Evolutionary conservation across 768 basidiomycete genomes (phyloP).

Genomic region (Collybia nuda): DNA sequence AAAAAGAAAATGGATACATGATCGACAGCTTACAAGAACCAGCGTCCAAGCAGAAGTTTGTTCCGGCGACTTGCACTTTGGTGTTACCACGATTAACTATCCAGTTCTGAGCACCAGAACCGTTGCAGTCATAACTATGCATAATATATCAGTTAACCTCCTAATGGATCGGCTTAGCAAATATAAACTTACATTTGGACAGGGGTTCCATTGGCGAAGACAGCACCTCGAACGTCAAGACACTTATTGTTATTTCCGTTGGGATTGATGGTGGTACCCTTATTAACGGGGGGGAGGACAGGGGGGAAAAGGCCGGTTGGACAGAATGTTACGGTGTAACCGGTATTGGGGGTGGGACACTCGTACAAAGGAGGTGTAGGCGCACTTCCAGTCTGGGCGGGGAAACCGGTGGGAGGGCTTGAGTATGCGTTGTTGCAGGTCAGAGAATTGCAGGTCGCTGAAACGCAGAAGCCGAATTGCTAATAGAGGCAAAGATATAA

Average conservation of each 20-base stretch:
- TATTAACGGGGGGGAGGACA: conserved; percentile 10
- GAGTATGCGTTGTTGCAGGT: conserved; percentile 23
- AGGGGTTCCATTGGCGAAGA: conserved; percentile 29
- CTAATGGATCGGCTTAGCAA: no score
- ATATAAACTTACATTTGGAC: conserved; percentile 35
- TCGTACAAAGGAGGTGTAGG: conserved; percentile 20
- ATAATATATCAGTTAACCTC: not conserved
- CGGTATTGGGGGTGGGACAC: conserved; percentile 17
- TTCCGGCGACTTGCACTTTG: conserved; percentile 24
- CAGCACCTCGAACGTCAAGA: conserved; percentile 29
- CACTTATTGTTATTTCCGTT: conserved; percentile 25
- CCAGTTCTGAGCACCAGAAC: conserved; percentile 28
- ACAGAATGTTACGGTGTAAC: conserved; percentile 29
- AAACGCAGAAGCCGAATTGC: conserved; percentile 20
- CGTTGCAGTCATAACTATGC: conserved; percentile 32
- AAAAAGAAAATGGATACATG: not conserved
- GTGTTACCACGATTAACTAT: conserved; percentile 22
- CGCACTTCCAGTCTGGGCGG: conserved; percentile 9
- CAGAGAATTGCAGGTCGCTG: conserved; percentile 18
- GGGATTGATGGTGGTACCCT: conserved; percentile 23
- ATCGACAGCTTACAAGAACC: conserved; percentile 23
- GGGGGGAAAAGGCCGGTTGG: conserved; percentile 20
- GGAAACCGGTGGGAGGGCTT: conserved; percentile 23
- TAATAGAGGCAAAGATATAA: not conserved
- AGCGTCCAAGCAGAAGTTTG: conserved; percentile 36